Percentiles rank a stretch among this genome's conserved stretches.
Conservation (phyloP, 164 flowering plant genomes). For the Vitis cinerea region DNA sequence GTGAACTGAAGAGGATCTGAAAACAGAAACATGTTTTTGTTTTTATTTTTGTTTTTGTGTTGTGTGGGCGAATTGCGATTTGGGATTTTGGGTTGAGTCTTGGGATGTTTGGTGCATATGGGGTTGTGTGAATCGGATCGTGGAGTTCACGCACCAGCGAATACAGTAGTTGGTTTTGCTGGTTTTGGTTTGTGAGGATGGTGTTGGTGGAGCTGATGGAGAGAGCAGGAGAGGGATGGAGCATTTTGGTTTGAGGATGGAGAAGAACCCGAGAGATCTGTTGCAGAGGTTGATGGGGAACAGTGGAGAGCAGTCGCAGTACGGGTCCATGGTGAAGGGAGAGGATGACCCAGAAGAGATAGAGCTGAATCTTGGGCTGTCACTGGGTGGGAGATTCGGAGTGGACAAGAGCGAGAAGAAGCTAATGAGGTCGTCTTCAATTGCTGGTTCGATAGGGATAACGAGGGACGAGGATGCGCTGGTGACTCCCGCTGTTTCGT, state of each 20-base stretch:
- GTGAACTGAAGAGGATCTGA: background rate
- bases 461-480: constrained; percentile 35
- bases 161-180: background rate
- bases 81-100: background rate
- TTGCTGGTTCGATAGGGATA: constrained; percentile 46
- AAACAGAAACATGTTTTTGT: too few species aligned
- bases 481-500: constrained; percentile 17
- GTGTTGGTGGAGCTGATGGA: constrained; percentile 26
- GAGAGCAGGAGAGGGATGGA: constrained; percentile 30
- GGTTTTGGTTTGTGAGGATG: constrained; percentile 11
- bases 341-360: constrained; percentile 44
- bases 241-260: constrained; percentile 31
- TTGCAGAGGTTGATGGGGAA: constrained; percentile 53
- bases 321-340: background rate
- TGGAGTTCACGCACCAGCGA: background rate
- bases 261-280: constrained; percentile 70
- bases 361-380: constrained; percentile 83
- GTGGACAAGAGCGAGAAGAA: constrained; percentile 52
- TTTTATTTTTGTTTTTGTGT: too few species aligned
- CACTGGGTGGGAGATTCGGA: constrained; percentile 87
- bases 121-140: constrained; percentile 19
- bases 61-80: background rate
- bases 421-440: constrained; percentile 65
- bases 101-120: constrained; percentile 2
- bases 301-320: constrained; percentile 5